Percentiles rank a stretch among this genome's conserved stretches.
These are phyloP conservation scores for Clitoria ternatea DNA, from an alignment of 306 rosid species.

Conservation along the genomic window DNA sequence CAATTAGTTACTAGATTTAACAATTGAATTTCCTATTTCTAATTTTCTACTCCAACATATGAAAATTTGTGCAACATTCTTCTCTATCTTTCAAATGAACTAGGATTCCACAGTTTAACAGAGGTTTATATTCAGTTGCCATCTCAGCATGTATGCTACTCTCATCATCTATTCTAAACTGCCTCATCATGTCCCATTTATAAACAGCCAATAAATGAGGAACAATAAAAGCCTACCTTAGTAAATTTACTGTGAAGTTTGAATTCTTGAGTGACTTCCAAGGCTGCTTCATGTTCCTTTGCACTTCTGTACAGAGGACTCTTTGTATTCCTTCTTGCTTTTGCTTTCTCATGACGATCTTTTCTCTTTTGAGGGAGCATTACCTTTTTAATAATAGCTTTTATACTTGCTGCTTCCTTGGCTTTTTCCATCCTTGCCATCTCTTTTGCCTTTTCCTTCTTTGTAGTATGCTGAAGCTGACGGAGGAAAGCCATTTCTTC, in stretches of 20 bases:
- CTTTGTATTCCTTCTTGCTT: constrained; percentile 21
- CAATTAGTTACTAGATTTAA: constrained; percentile 1
- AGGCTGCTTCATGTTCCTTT: constrained; percentile 31
- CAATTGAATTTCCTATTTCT: constrained; percentile 6
- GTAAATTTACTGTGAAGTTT: constrained; percentile 38
- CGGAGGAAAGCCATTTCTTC: constrained; percentile 40
- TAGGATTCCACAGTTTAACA: not conserved
- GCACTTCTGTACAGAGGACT: constrained; percentile 22
- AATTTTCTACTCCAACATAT: not conserved
- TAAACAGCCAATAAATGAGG: constrained; percentile 9
- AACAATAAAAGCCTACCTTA: constrained; percentile 44
- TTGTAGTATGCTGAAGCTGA: constrained; percentile 40
- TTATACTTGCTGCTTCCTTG: constrained; percentile 46
- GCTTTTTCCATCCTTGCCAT: constrained; percentile 41
- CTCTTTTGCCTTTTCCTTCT: constrained; percentile 54
- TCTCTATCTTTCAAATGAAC: not conserved
- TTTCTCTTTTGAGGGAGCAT: constrained; percentile 39
- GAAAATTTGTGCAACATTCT: not conserved
- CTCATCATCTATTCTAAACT: not conserved
- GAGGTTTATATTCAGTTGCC: not conserved
- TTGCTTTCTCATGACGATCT: constrained; percentile 25
- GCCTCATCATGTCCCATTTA: not conserved
- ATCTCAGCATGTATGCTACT: constrained; percentile 10
- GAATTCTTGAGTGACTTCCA: constrained; percentile 30
- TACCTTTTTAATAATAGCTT: constrained; percentile 44